phyloP scores from a whole-genome alignment of 768 basidiomycete genomes.

The Boletellus emodensis region DNA sequence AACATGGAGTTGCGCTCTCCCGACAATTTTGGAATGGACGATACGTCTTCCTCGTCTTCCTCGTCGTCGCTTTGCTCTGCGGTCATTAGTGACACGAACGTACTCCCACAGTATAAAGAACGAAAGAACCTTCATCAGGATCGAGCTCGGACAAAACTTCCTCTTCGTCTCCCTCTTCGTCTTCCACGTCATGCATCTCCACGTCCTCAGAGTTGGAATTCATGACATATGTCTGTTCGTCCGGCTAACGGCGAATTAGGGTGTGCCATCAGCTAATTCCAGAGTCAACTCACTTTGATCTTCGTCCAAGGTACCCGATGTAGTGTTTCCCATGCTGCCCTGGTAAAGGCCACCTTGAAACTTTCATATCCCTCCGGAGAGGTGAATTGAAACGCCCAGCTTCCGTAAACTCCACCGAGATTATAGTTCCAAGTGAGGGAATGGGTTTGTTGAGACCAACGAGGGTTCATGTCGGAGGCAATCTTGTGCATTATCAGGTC shows the following conservation, averaged over 20 bases:
- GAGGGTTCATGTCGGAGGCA: conserved; percentile 65
- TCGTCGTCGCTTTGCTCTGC: conserved; percentile 42
- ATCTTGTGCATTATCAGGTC: conserved; percentile 60
- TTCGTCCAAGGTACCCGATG: conserved; percentile 75
- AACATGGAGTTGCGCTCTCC: conserved; percentile 83
- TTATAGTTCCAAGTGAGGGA: conserved; percentile 90
- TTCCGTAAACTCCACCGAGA: conserved; percentile 52
- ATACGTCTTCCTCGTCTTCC: conserved; percentile 37
- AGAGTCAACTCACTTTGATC: conserved; percentile 53
- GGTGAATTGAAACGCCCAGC: conserved; percentile 81
- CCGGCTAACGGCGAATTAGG: conserved; percentile 41
- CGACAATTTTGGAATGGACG: conserved; percentile 36
- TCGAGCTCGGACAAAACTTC: conserved; percentile 69
- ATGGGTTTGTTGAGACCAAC: conserved; percentile 53
- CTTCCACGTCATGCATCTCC: conserved; percentile 77
- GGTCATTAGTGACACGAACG: conserved; percentile 24
- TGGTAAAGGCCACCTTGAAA: conserved; percentile 63
- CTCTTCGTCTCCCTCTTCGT: conserved; percentile 78
- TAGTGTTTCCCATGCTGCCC: conserved; percentile 75
- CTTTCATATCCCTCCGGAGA: conserved; percentile 49
- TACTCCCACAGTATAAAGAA: background rate
- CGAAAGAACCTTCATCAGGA: conserved; percentile 51
- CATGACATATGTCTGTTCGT: conserved; percentile 84
- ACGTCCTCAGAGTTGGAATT: conserved; percentile 77
- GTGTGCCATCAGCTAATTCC: background rate